Percentiles rank a stretch among this genome's conserved stretches.
Evolutionary conservation across 164 flowering plant species (phyloP).

Genomic region (Cinnamomum chago): DNA sequence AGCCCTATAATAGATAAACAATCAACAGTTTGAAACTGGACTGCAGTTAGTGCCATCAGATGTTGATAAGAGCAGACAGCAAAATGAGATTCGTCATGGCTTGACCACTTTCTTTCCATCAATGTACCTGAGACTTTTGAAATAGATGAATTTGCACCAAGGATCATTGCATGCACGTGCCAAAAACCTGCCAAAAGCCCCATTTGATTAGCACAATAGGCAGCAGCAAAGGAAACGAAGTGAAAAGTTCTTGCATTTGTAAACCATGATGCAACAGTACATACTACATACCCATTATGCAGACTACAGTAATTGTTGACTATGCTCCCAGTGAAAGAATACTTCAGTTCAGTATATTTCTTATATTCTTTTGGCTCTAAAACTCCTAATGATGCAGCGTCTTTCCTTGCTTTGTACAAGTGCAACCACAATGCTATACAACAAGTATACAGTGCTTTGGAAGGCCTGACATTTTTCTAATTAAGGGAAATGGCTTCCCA

Average conservation of each 20-base stretch:
- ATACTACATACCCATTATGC: not conserved
- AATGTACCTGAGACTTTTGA: not conserved
- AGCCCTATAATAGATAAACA: too few relatives aligned
- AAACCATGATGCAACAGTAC: not conserved
- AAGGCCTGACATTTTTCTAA: not conserved
- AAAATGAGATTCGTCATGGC: too few relatives aligned
- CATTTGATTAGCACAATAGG: not conserved
- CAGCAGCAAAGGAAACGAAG: not conserved
- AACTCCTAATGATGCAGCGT: not conserved
- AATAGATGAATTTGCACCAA: not conserved
- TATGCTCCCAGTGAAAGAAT: not conserved
- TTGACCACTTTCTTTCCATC: too few relatives aligned
- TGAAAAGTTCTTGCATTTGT: not conserved
- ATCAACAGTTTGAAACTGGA: too few relatives aligned
- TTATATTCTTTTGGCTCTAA: not conserved
- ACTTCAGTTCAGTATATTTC: not conserved
- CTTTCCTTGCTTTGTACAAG: not conserved
- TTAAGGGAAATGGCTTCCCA: not conserved
- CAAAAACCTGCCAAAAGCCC: slow-evolving; percentile 4
- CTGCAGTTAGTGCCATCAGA: too few relatives aligned
- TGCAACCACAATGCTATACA: not conserved
- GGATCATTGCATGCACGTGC: not conserved
- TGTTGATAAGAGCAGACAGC: too few relatives aligned
- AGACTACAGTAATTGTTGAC: not conserved
- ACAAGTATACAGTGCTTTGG: not conserved